Conservation (phyloP, 2,329 filamentous ascomycete genomes). For the Colletotrichum spaethianum region DNA sequence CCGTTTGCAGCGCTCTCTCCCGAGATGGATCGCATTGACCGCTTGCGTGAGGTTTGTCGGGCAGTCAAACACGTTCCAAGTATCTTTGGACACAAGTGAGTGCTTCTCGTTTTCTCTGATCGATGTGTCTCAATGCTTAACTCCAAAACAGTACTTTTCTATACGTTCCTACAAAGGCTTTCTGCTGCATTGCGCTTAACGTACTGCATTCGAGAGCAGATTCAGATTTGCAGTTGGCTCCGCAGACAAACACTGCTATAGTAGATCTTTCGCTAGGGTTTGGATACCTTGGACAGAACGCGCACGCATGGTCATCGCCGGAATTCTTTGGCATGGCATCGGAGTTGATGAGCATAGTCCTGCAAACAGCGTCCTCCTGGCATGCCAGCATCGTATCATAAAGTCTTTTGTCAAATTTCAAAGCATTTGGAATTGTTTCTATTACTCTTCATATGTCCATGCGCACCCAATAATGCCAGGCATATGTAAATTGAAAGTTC, state of each 20-base stretch:
- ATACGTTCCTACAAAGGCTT: background rate
- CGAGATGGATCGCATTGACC: background rate
- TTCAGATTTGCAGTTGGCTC: background rate
- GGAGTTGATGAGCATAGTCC: background rate
- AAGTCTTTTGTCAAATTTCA: background rate
- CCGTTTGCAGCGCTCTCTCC: background rate
- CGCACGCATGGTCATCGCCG: background rate
- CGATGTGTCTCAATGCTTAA: background rate
- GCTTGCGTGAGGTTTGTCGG: background rate
- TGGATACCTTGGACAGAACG: background rate
- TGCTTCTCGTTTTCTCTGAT: background rate
- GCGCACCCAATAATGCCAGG: background rate
- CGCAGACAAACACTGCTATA: background rate
- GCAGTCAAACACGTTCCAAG: background rate
- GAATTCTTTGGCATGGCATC: background rate
- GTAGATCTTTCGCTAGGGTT: background rate
- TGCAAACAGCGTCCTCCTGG: background rate
- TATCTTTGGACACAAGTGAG: background rate
- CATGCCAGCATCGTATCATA: background rate
- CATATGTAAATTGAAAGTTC: background rate
- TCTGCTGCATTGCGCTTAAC: background rate
- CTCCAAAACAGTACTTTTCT: background rate
- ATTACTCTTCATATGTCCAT: background rate
- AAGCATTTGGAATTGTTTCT: background rate
- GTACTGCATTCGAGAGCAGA: background rate